These are phyloP conservation scores for Tuber magnatum DNA, from an alignment of 495 filamentous ascomycete genomes.

Conservation along the genomic window DNA sequence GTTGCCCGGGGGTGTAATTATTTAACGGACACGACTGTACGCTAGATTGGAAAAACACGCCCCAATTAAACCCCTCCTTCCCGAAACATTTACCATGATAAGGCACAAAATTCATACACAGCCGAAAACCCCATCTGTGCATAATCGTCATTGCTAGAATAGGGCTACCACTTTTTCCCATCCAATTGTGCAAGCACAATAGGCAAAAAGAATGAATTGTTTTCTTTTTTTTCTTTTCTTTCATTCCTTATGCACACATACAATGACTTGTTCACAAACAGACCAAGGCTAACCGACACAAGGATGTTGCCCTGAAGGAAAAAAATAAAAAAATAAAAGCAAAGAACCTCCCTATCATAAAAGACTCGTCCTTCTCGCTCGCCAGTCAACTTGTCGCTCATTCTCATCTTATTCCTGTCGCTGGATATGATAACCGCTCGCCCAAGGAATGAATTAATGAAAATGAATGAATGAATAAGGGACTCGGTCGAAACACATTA, in stretches of 20 bases:
- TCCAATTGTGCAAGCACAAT: not conserved
- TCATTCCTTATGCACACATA: not conserved
- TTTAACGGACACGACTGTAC: no score
- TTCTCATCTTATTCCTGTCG: not conserved
- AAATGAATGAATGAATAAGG: not conserved
- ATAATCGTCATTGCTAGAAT: not conserved
- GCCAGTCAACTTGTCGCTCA: not conserved
- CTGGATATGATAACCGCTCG: not conserved
- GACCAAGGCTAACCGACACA: not conserved
- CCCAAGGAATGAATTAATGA: not conserved
- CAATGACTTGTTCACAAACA: slow-evolving; percentile 5
- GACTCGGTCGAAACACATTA: not conserved
- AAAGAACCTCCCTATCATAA: slow-evolving; percentile 1
- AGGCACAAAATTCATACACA: not conserved
- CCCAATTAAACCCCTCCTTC: not conserved
- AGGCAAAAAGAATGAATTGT: slow-evolving; percentile 3
- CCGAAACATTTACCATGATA: not conserved
- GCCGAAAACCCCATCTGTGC: not conserved
- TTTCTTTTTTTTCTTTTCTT: not conserved
- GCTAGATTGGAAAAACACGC: not conserved
- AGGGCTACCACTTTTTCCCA: not conserved
- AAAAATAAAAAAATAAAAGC: not conserved
- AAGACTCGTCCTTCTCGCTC: not conserved
- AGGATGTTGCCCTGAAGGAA: not conserved
- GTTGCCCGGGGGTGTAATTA: no score